Evolutionary conservation across 23 red algal species (phyloP), one percentile per base, ranked within the genome.

Genomic region (Gracilaria domingensis): DNA sequence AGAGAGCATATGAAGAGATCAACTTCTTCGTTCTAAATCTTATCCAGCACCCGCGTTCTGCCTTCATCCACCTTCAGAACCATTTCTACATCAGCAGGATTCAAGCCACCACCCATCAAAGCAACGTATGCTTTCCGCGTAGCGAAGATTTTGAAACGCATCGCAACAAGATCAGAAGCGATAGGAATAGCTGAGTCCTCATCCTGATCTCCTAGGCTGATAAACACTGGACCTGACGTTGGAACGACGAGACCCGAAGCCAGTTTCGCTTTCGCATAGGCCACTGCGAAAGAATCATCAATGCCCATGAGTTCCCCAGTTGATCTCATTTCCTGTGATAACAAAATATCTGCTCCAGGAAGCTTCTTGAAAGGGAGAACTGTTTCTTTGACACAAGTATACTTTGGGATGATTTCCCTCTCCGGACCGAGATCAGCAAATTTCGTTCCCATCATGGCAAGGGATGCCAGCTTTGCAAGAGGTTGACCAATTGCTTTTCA

Each of bases 261-360:
- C 36, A 95, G 36, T 79, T 99, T 91, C 1, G 97, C 94, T 81
- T 99, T 99, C 16, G 93, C 87, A 85, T 91, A 99, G 0, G 97
- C 97, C 59, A 93, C 93, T 5, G 88, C 88, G 75, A 96, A 99
- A 1, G 94, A 93, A 42, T 88, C 92, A 89, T 96, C 97, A 78
- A 95, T 95, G 18, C 97, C 97, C 97, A 99, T 99, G 20, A 99
- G 94, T 91, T 99, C 97, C 29, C 97, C 97, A n/a, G 97, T 99
- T 21, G 94, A 96, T 48, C 97, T 76, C 97, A 99, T 99, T 74
- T 99, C 97, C 49, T 94, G 97, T 40, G 90, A 95, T 33, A 99
- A 86, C n/a, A 99, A 86, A 66, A 95, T 93, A 79, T 99, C 97
- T 35, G 94, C 95, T n/a, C 91, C 92, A 59, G 94, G 83, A 59